Conservation (phyloP, 257 asterid genomes). For the Jacaranda mimosifolia region DNA sequence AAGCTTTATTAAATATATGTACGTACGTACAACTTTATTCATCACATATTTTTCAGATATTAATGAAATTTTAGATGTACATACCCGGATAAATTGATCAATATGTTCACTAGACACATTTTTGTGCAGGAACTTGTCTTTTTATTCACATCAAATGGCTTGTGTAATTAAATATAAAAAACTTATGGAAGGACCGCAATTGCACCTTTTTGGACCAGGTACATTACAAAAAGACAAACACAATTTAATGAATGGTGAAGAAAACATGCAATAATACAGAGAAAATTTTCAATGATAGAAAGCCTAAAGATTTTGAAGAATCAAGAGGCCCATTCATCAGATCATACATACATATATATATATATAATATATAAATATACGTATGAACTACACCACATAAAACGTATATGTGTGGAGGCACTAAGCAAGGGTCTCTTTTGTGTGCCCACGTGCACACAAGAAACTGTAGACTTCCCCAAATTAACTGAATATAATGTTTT, state of each 20-base stretch:
- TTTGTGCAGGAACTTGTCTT: slow-evolving; percentile 22
- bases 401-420: slow-evolving; percentile 37
- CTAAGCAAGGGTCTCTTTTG: slow-evolving; percentile 24
- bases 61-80: too few relatives aligned
- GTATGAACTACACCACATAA: slow-evolving; percentile 35
- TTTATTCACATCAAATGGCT: neutral
- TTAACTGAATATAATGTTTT: slow-evolving; percentile 19
- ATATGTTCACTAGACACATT: neutral
- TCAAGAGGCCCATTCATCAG: slow-evolving; percentile 37
- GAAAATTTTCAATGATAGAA: slow-evolving; percentile 30
- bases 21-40: too few relatives aligned
- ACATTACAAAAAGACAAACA: slow-evolving; percentile 37
- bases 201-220: slow-evolving; percentile 30
- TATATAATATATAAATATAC: neutral
- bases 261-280: slow-evolving; percentile 34
- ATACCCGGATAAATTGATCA: neutral
- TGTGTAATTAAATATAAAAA: neutral
- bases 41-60: too few relatives aligned
- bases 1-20: too few relatives aligned
- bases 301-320: slow-evolving; percentile 25
- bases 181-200: neutral
- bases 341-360: neutral
- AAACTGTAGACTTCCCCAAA: slow-evolving; percentile 31
- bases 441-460: slow-evolving; percentile 50
- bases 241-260: slow-evolving; percentile 14